Percentiles rank a stretch among this genome's conserved stretches.
Conservation (phyloP, 345 rosid species). For the Pseudoturritis turrita region DNA sequence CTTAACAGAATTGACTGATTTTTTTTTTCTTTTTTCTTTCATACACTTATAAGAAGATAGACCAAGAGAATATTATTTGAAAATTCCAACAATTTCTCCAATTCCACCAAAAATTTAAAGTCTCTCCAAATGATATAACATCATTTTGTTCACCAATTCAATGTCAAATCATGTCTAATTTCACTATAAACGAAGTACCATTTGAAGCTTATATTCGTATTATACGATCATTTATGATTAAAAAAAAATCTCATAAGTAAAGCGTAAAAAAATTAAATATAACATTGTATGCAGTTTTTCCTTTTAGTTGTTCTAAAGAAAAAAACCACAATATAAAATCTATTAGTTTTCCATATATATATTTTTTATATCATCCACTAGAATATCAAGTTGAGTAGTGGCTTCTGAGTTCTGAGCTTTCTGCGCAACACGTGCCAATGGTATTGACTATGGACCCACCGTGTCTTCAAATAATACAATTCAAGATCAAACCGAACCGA, state of each 20-base stretch:
- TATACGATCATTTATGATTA: too few species aligned
- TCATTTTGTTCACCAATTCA: background rate
- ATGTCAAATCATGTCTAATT: background rate
- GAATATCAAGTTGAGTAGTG: background rate
- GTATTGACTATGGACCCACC: constrained; percentile 9
- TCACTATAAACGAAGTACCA: background rate
- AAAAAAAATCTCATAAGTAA: too few species aligned
- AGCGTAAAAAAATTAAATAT: too few species aligned
- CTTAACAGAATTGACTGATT: too few species aligned
- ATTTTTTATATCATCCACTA: background rate
- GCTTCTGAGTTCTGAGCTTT: constrained; percentile 12
- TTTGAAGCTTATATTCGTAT: background rate
- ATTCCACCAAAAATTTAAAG: background rate
- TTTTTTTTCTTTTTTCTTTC: too few species aligned
- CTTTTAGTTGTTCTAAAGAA: too few species aligned
- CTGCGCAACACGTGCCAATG: background rate
- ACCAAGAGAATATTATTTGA: too few species aligned
- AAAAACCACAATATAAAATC: background rate
- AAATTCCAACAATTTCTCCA: too few species aligned
- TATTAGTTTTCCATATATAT: background rate
- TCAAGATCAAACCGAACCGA: background rate
- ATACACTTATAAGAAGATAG: too few species aligned
- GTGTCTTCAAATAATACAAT: background rate
- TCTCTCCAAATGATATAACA: background rate
- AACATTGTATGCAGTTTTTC: too few species aligned